Percentiles rank a stretch among this genome's conserved stretches.
Conservation (phyloP, 139 green algal genomes). For the Chlorella sp. region DNA sequence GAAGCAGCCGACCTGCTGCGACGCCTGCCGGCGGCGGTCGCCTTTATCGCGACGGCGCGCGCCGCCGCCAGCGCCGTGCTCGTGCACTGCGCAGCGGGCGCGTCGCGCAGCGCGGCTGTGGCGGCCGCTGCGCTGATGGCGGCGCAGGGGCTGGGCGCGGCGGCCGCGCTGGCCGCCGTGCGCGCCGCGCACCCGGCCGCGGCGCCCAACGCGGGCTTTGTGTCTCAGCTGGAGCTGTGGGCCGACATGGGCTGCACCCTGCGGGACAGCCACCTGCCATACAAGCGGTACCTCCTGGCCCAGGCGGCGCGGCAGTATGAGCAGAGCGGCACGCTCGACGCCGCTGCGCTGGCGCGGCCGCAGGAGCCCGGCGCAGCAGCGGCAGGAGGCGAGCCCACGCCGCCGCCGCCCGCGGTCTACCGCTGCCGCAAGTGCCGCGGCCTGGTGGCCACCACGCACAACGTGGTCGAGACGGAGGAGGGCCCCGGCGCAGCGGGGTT, state of each 20-base stretch:
- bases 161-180: slow-evolving; percentile 34
- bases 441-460: slow-evolving; percentile 59
- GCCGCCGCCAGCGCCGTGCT: slow-evolving; percentile 11
- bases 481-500: slow-evolving; percentile 43
- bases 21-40: slow-evolving; percentile 19
- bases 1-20: slow-evolving; percentile 37
- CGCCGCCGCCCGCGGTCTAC: slow-evolving; percentile 48
- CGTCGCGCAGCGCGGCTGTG: slow-evolving; percentile 42
- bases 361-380: slow-evolving; percentile 1
- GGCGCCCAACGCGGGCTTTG: slow-evolving; percentile 75
- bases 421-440: slow-evolving; percentile 80
- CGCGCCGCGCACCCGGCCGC: slow-evolving; percentile 28
- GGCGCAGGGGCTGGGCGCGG: not conserved
- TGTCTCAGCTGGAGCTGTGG: slow-evolving; percentile 74
- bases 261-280: slow-evolving; percentile 59
- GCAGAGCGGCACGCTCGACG: slow-evolving; percentile 54
- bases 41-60: slow-evolving; percentile 27
- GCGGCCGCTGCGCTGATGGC: slow-evolving; percentile 58
- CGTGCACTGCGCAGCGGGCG: slow-evolving; percentile 47
- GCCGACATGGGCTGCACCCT: slow-evolving; percentile 52
- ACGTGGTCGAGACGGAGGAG: slow-evolving; percentile 60
- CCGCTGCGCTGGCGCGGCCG: slow-evolving; percentile 39
- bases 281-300: slow-evolving; percentile 61
- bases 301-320: slow-evolving; percentile 52
- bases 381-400: slow-evolving; percentile 41